Conservation (phyloP, 805 yeast genomes). For the Candida arabinofermentans region DNA sequence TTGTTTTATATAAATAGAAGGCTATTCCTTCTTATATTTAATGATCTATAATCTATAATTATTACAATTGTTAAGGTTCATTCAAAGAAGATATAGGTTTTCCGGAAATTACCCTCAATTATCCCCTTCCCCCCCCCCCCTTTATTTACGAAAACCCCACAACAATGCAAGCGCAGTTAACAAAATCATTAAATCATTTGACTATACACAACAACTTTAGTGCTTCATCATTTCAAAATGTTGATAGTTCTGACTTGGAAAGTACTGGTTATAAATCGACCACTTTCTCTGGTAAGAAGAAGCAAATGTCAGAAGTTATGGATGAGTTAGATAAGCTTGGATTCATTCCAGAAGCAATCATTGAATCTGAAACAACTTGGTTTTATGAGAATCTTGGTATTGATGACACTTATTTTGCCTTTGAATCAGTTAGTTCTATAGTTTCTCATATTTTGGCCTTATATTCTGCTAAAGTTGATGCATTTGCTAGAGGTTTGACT, state of each 20-base stretch:
- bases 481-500: slow-evolving; percentile 59
- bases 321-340: slow-evolving; percentile 80
- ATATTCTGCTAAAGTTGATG: slow-evolving; percentile 90
- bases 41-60: background rate
- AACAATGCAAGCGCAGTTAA: background rate
- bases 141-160: background rate
- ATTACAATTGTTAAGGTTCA: no score
- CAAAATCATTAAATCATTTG: slow-evolving; percentile 11
- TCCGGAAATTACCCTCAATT: no score
- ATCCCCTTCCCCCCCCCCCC: background rate
- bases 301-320: slow-evolving; percentile 77
- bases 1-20: background rate
- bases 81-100: no score
- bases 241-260: slow-evolving; percentile 27
- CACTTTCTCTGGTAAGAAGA: slow-evolving; percentile 75
- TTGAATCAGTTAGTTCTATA: slow-evolving; percentile 75
- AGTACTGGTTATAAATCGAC: slow-evolving; percentile 64
- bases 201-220: slow-evolving; percentile 35
- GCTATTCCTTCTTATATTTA: background rate
- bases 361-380: slow-evolving; percentile 86
- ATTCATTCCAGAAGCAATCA: slow-evolving; percentile 81
- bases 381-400: slow-evolving; percentile 85
- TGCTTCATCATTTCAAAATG: slow-evolving; percentile 31
- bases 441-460: slow-evolving; percentile 82
- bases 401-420: slow-evolving; percentile 87